A percentile compares a stretch with the other conserved stretches of the same genome.
Conservation (phyloP, 495 filamentous ascomycete genomes). For the Neurospora tetraspora region DNA sequence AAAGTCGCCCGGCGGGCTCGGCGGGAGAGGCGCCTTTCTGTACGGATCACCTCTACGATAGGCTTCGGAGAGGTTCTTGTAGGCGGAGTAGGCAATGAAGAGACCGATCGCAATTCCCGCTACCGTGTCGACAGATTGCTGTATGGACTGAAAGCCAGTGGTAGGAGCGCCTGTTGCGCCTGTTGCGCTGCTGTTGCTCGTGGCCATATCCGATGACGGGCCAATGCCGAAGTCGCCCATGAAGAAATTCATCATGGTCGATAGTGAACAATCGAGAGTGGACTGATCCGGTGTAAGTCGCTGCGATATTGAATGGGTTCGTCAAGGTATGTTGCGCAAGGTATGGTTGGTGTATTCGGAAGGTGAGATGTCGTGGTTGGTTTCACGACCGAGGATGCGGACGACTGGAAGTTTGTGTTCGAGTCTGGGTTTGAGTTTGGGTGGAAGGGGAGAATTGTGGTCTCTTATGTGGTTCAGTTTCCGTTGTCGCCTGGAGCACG, state of each 20-base stretch:
- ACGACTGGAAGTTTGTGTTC: background rate
- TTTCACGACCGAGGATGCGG: background rate
- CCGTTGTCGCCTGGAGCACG: background rate
- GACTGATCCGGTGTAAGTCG: background rate
- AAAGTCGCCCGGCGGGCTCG: slow-evolving; percentile 28
- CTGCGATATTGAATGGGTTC: background rate
- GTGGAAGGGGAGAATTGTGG: background rate
- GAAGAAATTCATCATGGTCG: background rate
- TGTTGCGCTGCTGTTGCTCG: background rate
- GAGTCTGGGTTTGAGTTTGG: background rate
- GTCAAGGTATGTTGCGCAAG: background rate
- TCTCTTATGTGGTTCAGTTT: background rate
- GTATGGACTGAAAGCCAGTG: background rate
- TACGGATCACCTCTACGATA: background rate
- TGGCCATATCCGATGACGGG: background rate
- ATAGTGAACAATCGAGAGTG: background rate
- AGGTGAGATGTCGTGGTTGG: background rate
- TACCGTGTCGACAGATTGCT: background rate
- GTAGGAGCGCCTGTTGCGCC: background rate
- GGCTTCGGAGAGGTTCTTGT: background rate
- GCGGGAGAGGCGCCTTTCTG: slow-evolving; percentile 21
- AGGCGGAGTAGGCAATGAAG: background rate
- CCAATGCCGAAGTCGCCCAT: background rate
- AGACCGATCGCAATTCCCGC: background rate
- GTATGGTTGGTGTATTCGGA: background rate